phyloP scores from a whole-genome alignment of 2,329 filamentous ascomycete species.

The Talaromyces sp. region DNA sequence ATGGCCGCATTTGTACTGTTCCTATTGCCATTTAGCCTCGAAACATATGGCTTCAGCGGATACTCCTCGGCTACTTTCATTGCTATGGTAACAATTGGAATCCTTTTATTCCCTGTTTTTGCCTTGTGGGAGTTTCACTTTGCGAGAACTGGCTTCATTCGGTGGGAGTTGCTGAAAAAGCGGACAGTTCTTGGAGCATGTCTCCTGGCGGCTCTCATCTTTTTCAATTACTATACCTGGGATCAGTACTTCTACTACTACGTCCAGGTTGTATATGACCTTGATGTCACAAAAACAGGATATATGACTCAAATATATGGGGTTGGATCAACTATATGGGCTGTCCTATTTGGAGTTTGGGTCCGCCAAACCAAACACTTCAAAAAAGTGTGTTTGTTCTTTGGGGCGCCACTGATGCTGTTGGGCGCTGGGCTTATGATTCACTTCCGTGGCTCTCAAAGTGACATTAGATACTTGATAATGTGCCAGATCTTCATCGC shows the following conservation, averaged over 20 bases:
- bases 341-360: constrained; percentile 42
- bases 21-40: constrained; percentile 60
- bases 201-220: constrained; percentile 43
- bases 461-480: constrained; percentile 45
- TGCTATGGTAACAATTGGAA: constrained; percentile 48
- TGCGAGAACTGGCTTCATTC: constrained; percentile 49
- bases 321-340: constrained; percentile 49
- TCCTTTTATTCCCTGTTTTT: constrained; percentile 49
- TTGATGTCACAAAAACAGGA: constrained; percentile 36
- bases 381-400: constrained; percentile 47
- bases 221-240: constrained; percentile 50
- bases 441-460: constrained; percentile 46
- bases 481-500: constrained; percentile 54
- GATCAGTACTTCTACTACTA: constrained; percentile 50
- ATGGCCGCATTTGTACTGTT: constrained; percentile 57
- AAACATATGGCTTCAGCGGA: constrained; percentile 28
- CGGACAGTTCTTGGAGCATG: constrained; percentile 50
- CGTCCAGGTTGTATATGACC: constrained; percentile 47
- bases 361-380: constrained; percentile 47
- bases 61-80: constrained; percentile 46
- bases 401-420: constrained; percentile 47
- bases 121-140: constrained; percentile 50
- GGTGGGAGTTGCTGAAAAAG: constrained; percentile 45
- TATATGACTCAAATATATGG: constrained; percentile 49
- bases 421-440: constrained; percentile 52